phyloP scores from a whole-genome alignment of 495 filamentous ascomycete genomes.

The Lentithecium fluviatile region DNA sequence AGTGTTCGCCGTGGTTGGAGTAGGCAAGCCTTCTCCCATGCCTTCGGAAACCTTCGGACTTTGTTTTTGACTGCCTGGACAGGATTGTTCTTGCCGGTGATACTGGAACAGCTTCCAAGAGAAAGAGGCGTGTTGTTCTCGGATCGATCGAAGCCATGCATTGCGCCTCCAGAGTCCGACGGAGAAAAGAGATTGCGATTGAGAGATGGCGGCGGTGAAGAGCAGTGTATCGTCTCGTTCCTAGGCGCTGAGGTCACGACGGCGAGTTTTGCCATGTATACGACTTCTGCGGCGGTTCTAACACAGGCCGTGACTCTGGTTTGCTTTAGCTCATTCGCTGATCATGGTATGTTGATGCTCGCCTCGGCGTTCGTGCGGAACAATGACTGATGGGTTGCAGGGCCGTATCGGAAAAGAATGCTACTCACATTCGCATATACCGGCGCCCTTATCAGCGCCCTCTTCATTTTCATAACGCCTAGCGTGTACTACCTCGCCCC shows the following conservation, averaged over 20 bases:
- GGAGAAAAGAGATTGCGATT: constrained; percentile 1
- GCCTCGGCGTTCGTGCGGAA: neutral
- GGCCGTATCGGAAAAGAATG: constrained; percentile 72
- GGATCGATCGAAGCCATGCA: constrained; percentile 69
- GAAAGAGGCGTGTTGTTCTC: constrained; percentile 82
- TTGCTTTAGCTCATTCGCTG: constrained; percentile 54
- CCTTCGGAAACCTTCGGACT: neutral
- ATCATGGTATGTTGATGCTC: constrained; percentile 48
- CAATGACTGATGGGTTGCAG: constrained; percentile 11
- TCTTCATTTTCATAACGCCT: constrained; percentile 72
- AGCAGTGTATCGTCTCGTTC: constrained; percentile 50
- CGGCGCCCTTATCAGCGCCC: constrained; percentile 74
- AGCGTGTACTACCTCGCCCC: constrained; percentile 71
- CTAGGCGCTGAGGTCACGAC: constrained; percentile 52
- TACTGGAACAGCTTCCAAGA: constrained; percentile 83
- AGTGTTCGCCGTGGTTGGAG: constrained; percentile 31
- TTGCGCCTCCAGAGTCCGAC: constrained; percentile 12
- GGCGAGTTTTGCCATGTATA: constrained; percentile 58
- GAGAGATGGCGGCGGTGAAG: constrained; percentile 11
- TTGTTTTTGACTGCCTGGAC: neutral
- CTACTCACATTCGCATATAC: constrained; percentile 74
- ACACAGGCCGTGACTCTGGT: constrained; percentile 55
- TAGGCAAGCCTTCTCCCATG: constrained; percentile 13
- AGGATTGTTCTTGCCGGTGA: constrained; percentile 67
- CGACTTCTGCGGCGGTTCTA: constrained; percentile 53